A percentile compares a stretch with the other conserved stretches of the same genome.
phyloP scores from a whole-genome alignment of 306 rosid genomes.

The Clitoria ternatea region DNA sequence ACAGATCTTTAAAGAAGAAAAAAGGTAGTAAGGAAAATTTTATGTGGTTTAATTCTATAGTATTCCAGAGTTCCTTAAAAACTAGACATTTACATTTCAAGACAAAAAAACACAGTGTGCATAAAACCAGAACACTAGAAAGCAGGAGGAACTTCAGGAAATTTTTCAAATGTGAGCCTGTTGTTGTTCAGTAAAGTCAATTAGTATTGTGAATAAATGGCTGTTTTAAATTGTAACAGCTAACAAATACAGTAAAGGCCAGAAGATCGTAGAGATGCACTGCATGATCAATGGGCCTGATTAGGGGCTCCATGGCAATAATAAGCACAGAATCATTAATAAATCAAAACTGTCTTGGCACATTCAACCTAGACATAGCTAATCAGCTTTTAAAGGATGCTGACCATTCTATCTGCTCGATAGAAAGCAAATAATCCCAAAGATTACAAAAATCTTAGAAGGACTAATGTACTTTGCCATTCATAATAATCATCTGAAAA shows the following conservation, averaged over 20 bases:
- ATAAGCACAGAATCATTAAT: not conserved
- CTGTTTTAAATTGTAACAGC: not conserved
- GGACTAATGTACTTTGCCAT: not conserved
- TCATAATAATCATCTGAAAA: not conserved
- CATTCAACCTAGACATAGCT: slow-evolving; percentile 1
- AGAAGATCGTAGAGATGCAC: not conserved
- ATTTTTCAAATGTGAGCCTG: not conserved
- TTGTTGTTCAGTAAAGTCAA: not conserved
- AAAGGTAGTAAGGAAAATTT: not conserved
- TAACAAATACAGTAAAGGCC: not conserved
- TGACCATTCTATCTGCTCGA: not conserved
- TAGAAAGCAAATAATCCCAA: not conserved
- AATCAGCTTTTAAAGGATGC: slow-evolving; percentile 5
- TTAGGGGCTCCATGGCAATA: not conserved
- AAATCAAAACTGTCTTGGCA: not conserved
- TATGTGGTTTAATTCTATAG: slow-evolving; percentile 1
- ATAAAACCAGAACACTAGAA: not conserved
- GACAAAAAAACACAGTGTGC: not conserved
- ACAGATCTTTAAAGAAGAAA: slow-evolving; percentile 1
- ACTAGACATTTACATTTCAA: not conserved
- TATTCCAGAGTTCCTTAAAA: not conserved
- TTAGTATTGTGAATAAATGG: not conserved
- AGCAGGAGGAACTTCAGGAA: not conserved
- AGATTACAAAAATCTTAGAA: not conserved
- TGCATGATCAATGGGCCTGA: not conserved